A percentile compares a stretch with the other conserved stretches of the same genome.
Conservation (phyloP, 106 monocot species). For the Alisma plantagoaquatica region DNA sequence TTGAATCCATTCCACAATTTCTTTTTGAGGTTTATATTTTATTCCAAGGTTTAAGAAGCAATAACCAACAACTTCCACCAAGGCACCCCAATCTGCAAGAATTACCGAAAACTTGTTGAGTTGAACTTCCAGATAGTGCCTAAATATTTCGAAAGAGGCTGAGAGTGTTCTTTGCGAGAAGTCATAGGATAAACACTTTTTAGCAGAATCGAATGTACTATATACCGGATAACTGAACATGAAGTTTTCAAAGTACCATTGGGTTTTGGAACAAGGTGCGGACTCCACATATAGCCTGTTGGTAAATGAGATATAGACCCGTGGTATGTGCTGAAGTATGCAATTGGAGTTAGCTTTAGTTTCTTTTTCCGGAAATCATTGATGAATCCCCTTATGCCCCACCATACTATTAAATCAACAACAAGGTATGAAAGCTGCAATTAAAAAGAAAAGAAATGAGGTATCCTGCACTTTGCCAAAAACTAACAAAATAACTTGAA, state of each 20-base stretch:
- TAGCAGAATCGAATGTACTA: no score
- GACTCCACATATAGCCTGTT: constrained; percentile 95
- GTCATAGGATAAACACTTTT: no score
- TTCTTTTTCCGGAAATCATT: constrained; percentile 69
- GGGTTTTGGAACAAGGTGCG: constrained; percentile 85
- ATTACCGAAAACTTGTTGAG: background rate
- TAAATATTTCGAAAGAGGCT: background rate
- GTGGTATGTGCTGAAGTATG: constrained; percentile 81
- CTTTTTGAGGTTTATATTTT: constrained; percentile 52
- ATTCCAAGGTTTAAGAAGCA: constrained; percentile 82
- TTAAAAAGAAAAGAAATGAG: background rate
- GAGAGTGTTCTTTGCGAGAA: no score
- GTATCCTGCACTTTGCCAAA: no score
- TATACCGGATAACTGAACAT: no score
- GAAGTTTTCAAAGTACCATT: no score
- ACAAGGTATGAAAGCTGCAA: constrained; percentile 63
- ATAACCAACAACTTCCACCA: constrained; percentile 94
- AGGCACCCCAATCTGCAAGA: constrained; percentile 78
- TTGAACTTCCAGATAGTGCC: background rate
- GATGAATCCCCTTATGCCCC: constrained; percentile 54
- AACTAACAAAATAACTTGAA: no score
- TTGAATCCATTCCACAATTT: constrained; percentile 67
- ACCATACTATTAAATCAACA: constrained; percentile 64
- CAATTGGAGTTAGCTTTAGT: constrained; percentile 52
- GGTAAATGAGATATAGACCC: constrained; percentile 94